Evolutionary conservation across 1,139 yeast species (phyloP).

Genomic region (Pichia sp.): DNA sequence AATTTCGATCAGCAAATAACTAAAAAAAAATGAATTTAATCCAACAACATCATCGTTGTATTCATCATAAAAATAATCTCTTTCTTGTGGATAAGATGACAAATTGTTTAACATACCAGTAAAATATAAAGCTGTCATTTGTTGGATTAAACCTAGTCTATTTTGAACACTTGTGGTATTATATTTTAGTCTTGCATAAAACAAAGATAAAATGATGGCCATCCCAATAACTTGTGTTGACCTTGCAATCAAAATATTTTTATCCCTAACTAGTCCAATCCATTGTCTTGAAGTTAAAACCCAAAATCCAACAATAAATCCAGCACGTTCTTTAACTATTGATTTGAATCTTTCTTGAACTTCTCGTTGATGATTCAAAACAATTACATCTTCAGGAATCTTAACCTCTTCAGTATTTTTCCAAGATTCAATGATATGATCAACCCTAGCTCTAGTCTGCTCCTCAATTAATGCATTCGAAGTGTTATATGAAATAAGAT

Average conservation of each 20-base stretch:
- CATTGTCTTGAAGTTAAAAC: conserved; percentile 42
- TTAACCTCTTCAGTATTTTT: conserved; percentile 1
- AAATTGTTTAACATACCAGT: conserved; percentile 76
- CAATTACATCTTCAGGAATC: conserved; percentile 1
- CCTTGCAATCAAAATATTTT: conserved; percentile 60
- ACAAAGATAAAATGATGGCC: conserved; percentile 61
- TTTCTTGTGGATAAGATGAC: conserved; percentile 67
- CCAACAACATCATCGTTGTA: conserved; percentile 70
- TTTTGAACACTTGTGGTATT: conserved; percentile 55
- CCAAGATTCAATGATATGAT: conserved; percentile 39
- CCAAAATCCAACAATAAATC: conserved; percentile 34
- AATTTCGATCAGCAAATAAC: conserved; percentile 63
- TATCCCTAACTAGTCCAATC: conserved; percentile 52
- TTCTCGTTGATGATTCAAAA: conserved; percentile 13
- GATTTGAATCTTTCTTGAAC: conserved; percentile 22
- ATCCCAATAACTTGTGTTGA: conserved; percentile 61
- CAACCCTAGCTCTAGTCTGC: conserved; percentile 37
- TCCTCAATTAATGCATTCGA: conserved; percentile 37
- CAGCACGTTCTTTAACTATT: conserved; percentile 29
- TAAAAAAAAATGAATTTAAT: conserved; percentile 54
- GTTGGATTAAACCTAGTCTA: conserved; percentile 72
- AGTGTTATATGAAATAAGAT: conserved; percentile 56
- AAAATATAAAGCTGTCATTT: conserved; percentile 64
- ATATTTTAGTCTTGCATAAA: conserved; percentile 62
- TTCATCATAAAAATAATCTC: conserved; percentile 74